A percentile compares a stretch with the other conserved stretches of the same genome.
These are phyloP conservation scores for Hamigera avellanea DNA, from an alignment of 495 filamentous ascomycete species.

Conservation along the genomic window DNA sequence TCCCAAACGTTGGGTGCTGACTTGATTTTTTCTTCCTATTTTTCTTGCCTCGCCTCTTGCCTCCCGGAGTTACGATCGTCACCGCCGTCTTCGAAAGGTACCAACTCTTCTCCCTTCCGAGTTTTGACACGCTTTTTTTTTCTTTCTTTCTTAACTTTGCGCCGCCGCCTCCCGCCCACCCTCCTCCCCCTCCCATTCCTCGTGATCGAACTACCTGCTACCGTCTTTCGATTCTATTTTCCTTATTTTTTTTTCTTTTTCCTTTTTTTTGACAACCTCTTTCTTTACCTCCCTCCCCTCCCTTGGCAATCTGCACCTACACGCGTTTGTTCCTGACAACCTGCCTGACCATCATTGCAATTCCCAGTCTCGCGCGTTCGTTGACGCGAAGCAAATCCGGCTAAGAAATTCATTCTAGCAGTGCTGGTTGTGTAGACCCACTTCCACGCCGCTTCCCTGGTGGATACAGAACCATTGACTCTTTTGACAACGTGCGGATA, in stretches of 20 bases:
- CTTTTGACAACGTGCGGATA: conserved; percentile 37
- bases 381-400: conserved; percentile 32
- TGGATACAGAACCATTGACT: conserved; percentile 34
- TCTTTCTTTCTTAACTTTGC: conserved; percentile 10
- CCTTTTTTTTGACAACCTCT: conserved; percentile 8
- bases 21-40: conserved; percentile 2
- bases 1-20: conserved; percentile 10
- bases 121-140: conserved; percentile 10
- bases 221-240: conserved; percentile 6
- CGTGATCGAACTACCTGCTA: conserved; percentile 1
- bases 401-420: conserved; percentile 17
- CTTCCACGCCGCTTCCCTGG: conserved; percentile 33
- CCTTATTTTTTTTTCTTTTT: conserved; percentile 8
- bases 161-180: conserved; percentile 18
- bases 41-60: conserved; percentile 15
- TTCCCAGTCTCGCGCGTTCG: conserved; percentile 16
- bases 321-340: conserved; percentile 12
- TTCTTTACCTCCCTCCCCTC: conserved; percentile 6
- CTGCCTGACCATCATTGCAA: conserved; percentile 5
- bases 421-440: conserved; percentile 35
- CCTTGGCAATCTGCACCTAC: conserved; percentile 8
- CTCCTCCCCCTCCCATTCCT: conserved; percentile 14
- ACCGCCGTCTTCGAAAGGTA: conserved; percentile 7
- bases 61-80: conserved; percentile 27
- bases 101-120: conserved; percentile 3